Percentiles rank a stretch among this genome's conserved stretches.
phyloP scores from a whole-genome alignment of 768 basidiomycete genomes.

The Myochromella boudieri region DNA sequence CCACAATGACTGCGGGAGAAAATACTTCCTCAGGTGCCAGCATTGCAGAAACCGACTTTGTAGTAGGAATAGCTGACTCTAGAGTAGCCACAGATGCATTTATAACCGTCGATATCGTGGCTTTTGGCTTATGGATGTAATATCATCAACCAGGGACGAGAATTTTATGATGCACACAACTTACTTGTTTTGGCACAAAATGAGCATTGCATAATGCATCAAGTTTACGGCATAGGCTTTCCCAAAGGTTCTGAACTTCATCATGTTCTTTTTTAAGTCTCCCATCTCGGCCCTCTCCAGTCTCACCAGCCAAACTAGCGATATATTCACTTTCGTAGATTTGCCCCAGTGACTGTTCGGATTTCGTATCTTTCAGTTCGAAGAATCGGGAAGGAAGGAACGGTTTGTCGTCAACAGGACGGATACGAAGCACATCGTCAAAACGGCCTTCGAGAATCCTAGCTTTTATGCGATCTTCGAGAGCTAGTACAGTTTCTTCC shows the following conservation, averaged over 20 bases:
- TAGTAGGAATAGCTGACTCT: slow-evolving; percentile 89
- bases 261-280: slow-evolving; percentile 88
- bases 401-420: slow-evolving; percentile 76
- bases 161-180: slow-evolving; percentile 24
- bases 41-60: slow-evolving; percentile 71
- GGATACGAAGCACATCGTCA: slow-evolving; percentile 89
- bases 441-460: slow-evolving; percentile 84
- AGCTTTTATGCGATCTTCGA: slow-evolving; percentile 91
- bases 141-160: not conserved
- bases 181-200: slow-evolving; percentile 90
- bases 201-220: slow-evolving; percentile 95
- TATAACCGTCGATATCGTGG: slow-evolving; percentile 77
- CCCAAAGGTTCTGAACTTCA: slow-evolving; percentile 83
- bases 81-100: slow-evolving; percentile 80
- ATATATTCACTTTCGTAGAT: slow-evolving; percentile 94
- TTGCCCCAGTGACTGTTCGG: slow-evolving; percentile 86
- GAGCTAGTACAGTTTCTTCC: slow-evolving; percentile 74
- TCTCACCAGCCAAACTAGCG: slow-evolving; percentile 57
- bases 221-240: slow-evolving; percentile 80
- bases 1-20: slow-evolving; percentile 52
- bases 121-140: slow-evolving; percentile 67
- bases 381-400: slow-evolving; percentile 90
- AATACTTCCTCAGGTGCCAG: slow-evolving; percentile 94
- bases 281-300: slow-evolving; percentile 79
- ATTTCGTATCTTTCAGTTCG: slow-evolving; percentile 88